Base-by-base conservation (phyloP, 352 stramenopile genomes). In the Phytophthora boehmeriae region DNA sequence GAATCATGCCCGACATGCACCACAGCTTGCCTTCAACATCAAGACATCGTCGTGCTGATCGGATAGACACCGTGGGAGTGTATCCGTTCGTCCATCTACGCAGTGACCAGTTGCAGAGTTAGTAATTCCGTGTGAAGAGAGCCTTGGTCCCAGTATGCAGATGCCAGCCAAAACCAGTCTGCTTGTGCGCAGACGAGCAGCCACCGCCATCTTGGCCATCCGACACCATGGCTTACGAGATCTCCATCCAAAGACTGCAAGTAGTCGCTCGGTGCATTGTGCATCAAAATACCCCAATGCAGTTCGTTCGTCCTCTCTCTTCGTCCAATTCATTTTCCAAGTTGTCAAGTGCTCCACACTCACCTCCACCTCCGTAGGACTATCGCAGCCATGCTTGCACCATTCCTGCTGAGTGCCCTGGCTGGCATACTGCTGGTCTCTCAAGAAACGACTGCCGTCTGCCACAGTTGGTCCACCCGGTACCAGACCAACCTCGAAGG, bases 401-500 rank as follows among this genome's bases (percentile, higher is more conserved):
- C 48, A 0, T 57, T 45, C 22, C 11, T 65, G 27, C 45, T 71
- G 2, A 36, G 19, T 20, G 19, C 35, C 1, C 25, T 70, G 6
- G 42, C 27, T 9, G 22, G 48, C 11, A 0, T 53, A 41, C 25
- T 71, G 17, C 13, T 71, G 9, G 45, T 46, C 3, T 59, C 47
- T 14, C 56, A 63, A 4, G 32, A 59, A 49, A 54, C 42, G 13
- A 45, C 61, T 2, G 58, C 66, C 13, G 23, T 49, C 0, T 85
- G 76, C 62, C 75, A 45, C 56, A 85, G 60, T 38, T 85, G 73
- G 70, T 85, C 76, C n/a, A 63, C 44, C 1, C 71, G 71, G 13
- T 86, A 70, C 68, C 50, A 86, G 25, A 73, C 70, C 45, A 73
- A 74, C 28, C 68, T 86, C 27, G 54, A 78, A 30, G 76, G 76